Evolutionary conservation across 192 early-diverging fungal genomes (phyloP).

Genomic region (Coemansia pectinata): DNA sequence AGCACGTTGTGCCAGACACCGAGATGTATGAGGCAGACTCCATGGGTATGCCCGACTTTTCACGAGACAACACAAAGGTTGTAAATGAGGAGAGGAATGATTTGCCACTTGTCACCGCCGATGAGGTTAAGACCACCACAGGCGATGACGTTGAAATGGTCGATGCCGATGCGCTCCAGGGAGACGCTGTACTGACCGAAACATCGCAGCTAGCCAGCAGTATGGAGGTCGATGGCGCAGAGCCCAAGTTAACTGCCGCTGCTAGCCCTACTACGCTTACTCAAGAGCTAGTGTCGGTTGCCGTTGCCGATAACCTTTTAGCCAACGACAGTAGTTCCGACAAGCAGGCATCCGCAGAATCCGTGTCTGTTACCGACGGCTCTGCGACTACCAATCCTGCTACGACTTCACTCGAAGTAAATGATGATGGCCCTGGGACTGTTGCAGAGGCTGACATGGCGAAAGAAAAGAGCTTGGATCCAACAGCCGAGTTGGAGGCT

Average conservation of each 20-base stretch:
- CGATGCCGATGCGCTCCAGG: constrained; percentile 5
- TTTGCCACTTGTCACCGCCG: not conserved
- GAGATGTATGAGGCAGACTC: constrained; percentile 57
- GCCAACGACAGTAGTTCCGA: not conserved
- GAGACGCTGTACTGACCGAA: not conserved
- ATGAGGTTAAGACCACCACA: not conserved
- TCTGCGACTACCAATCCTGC: not conserved
- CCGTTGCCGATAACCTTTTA: not conserved
- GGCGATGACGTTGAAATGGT: constrained; percentile 31
- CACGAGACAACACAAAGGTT: constrained; percentile 41
- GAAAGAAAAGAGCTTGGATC: not conserved
- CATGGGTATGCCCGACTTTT: constrained; percentile 33
- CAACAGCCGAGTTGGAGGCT: not conserved
- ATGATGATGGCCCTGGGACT: not conserved
- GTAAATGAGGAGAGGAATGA: constrained; percentile 48
- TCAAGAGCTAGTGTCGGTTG: not conserved
- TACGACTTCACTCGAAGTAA: not conserved
- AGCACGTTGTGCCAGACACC: constrained; percentile 52
- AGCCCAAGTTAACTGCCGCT: not conserved
- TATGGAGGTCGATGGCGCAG: constrained; percentile 11
- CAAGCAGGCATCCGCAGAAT: not conserved
- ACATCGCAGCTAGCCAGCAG: not conserved
- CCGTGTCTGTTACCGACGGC: not conserved
- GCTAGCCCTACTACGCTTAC: not conserved
- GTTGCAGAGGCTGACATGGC: not conserved